A percentile compares a stretch with the other conserved stretches of the same genome.
These are phyloP conservation scores for Leccinum uliginosum DNA, from an alignment of 768 basidiomycete genomes.

Conservation along the genomic window DNA sequence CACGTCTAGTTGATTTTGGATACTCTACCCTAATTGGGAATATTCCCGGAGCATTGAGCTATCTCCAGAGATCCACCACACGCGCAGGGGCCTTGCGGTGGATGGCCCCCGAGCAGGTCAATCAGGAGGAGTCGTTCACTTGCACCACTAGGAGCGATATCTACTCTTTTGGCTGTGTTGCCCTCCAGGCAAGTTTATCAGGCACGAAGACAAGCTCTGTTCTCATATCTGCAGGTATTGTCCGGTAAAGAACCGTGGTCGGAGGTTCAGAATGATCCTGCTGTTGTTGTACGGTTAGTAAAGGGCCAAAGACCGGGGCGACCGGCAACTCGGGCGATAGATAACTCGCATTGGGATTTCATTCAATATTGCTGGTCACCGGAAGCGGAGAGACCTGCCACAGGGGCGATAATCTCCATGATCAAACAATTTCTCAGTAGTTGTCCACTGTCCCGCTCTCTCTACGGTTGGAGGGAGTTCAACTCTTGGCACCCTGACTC, in stretches of 20 bases:
- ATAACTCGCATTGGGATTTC: too few relatives aligned
- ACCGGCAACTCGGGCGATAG: too few relatives aligned
- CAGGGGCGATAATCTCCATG: too few relatives aligned
- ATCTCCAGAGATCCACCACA: not conserved
- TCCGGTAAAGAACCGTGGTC: not conserved
- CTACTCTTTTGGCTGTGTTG: not conserved
- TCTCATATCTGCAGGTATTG: not conserved
- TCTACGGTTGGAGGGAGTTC: too few relatives aligned
- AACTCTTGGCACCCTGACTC: too few relatives aligned
- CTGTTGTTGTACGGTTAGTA: not conserved
- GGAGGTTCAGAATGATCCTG: not conserved
- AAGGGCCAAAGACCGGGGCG: too few relatives aligned
- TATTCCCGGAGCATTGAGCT: not conserved
- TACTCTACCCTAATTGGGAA: not conserved
- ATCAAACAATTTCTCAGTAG: too few relatives aligned
- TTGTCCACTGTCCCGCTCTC: too few relatives aligned
- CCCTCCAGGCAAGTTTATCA: not conserved
- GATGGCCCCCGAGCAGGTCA: not conserved
- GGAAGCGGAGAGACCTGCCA: too few relatives aligned
- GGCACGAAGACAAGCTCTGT: not conserved
- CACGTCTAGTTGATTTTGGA: not conserved
- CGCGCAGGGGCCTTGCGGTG: not conserved
- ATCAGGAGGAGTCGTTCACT: not conserved
- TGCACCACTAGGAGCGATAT: not conserved
- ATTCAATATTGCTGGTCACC: too few relatives aligned